A percentile compares a stretch with the other conserved stretches of the same genome.
These are phyloP conservation scores for Candida ovalis DNA, from an alignment of 805 yeast species.

Conservation along the genomic window DNA sequence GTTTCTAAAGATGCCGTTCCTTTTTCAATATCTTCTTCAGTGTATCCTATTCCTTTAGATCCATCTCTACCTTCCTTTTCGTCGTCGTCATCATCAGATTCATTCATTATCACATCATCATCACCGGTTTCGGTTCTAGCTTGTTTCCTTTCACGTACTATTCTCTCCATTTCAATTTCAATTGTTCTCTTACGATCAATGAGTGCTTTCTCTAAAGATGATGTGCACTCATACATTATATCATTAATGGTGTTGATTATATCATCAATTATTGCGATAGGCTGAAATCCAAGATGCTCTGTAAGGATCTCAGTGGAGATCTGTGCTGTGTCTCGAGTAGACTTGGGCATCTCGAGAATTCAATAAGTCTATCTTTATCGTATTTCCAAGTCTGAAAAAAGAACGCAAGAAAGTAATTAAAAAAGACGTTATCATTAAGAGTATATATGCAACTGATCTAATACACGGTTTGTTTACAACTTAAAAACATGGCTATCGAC, in stretches of 20 bases:
- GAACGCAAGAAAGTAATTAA: too few relatives aligned
- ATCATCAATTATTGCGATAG: constrained; percentile 78
- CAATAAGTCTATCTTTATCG: too few relatives aligned
- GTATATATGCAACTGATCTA: neutral
- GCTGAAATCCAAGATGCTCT: constrained; percentile 84
- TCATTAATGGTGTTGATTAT: constrained; percentile 85
- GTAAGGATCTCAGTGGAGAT: constrained; percentile 52
- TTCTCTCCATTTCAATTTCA: constrained; percentile 18
- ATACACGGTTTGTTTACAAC: constrained; percentile 3
- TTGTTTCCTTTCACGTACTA: constrained; percentile 8
- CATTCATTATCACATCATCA: constrained; percentile 28
- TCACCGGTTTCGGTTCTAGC: constrained; percentile 17
- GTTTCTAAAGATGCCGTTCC: constrained; percentile 83
- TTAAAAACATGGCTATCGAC: neutral
- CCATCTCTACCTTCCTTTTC: constrained; percentile 1
- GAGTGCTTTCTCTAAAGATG: constrained; percentile 69
- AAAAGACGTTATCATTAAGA: too few relatives aligned
- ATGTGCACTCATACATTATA: constrained; percentile 75
- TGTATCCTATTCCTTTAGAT: constrained; percentile 8
- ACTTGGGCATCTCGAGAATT: neutral
- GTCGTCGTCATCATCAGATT: constrained; percentile 13
- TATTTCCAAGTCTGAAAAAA: too few relatives aligned
- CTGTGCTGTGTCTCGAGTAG: constrained; percentile 8
- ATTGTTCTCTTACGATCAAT: constrained; percentile 30
- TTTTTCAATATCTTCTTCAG: constrained; percentile 50